These are phyloP conservation scores for Mastigamoeba balamuthi DNA, from an alignment of 78 protist species.

Conservation along the genomic window DNA sequence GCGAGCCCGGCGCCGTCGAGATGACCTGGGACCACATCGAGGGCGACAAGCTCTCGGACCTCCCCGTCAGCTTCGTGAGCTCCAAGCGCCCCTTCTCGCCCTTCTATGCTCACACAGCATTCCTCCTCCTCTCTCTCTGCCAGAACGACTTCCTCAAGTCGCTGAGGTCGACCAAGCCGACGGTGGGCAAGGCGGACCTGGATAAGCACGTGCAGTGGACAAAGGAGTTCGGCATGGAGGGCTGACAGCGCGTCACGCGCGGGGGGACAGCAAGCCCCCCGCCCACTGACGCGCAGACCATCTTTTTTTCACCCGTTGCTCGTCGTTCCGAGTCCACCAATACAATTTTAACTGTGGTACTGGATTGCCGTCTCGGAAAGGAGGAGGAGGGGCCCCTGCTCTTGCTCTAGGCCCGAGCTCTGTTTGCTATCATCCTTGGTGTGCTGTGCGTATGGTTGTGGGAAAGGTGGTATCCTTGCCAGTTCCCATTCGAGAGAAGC, in stretches of 20 bases:
- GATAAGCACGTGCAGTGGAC: constrained; percentile 36
- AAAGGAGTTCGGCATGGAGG: constrained; percentile 47
- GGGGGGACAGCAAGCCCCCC: neutral
- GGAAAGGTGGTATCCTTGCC: too few relatives aligned
- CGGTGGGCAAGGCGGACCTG: constrained; percentile 35
- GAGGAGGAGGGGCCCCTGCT: too few relatives aligned
- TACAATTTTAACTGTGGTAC: neutral
- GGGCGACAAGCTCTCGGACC: constrained; percentile 28
- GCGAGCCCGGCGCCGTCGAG: constrained; percentile 40
- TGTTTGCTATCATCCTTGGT: too few relatives aligned
- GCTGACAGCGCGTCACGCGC: constrained; percentile 1
- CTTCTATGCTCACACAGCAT: neutral
- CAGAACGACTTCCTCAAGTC: constrained; percentile 40
- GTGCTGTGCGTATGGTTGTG: too few relatives aligned
- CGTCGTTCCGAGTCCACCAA: neutral
- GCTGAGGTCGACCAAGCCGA: constrained; percentile 25
- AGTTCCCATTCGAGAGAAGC: too few relatives aligned
- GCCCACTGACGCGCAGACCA: neutral
- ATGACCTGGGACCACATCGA: constrained; percentile 64
- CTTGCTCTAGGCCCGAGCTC: too few relatives aligned
- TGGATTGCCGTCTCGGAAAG: too few relatives aligned
- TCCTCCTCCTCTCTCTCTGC: neutral
- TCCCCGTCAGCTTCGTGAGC: constrained; percentile 2
- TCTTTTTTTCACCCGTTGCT: neutral
- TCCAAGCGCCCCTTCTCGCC: neutral